Evolutionary conservation across 257 asterid species (phyloP), one percentile per base, ranked within the genome.

Genomic region (Vinca minor): DNA sequence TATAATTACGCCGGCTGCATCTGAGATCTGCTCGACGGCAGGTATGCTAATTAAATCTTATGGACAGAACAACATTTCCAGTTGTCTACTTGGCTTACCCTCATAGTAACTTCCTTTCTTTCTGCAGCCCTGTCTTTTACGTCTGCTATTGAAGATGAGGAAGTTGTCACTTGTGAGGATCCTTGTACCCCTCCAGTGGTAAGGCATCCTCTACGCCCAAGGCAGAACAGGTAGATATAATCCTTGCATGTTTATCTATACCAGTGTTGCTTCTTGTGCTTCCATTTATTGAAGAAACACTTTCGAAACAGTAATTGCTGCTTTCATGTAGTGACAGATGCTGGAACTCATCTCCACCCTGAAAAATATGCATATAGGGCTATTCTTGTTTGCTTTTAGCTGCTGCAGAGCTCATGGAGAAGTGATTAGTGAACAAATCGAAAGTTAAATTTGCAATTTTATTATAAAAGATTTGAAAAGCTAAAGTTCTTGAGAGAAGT

Each of bases 151-250:
- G 96, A 83, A 67, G 74, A 79, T 65, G 95, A 84, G 70, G 97
- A 83, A 58, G 68, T 75, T 63, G 79, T 71, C 60, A 55, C 82
- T 65, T 74, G 80, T 48, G 83, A 82, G 46, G 92, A 86, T 68
- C 65, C 75, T 12, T 64, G 65, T 75, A 62, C 78, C 57, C 76
- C 80, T 47, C 64, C 81, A 41, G 67, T 75, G 39, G 34, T 62
- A 31, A 79, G 86, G 72, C 91, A 75, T 20, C 69, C 73, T 63
- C 76, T 65, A 29, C 85, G 76, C 74, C 79, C 69, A 63, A 78
- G 96, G 77, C 96, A 85, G 71, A 81, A 81, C 69, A 89, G 98
- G 98, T 93, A 71, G 32, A 45, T n/a, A 55, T 13, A 39, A 9
- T 26, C 36, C 42, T 65, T 25, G 25, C 68, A 29, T 38, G 56